Evolutionary conservation across 164 flowering plant genomes (phyloP), one percentile per base, ranked within the genome.

Genomic region (Berberis thunbergii): DNA sequence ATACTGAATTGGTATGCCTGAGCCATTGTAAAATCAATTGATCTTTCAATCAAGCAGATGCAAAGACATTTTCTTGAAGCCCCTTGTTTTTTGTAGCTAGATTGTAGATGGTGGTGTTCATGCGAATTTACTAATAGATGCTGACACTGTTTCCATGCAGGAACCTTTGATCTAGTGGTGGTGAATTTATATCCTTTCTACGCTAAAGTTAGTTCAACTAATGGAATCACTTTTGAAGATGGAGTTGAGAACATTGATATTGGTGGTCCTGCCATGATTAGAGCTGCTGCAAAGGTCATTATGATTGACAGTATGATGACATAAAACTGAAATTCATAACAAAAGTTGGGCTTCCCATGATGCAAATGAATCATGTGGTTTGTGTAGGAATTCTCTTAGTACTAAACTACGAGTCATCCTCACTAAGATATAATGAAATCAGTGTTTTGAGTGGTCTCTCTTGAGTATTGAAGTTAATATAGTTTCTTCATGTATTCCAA

Each of bases 201-300:
- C 68, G 84, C 78, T 40, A 89, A 86, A 80, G 99, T 95, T 66
- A 76, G 96, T 73, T 78, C 98, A 52, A 49, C 79, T 39, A 79
- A 75, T 42, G 85, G 76, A 59, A 81, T 91, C 49, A 63, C 79
- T 45, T 91, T 95, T 74, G 98, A 95, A 54, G 97, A 88, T 80
- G 97, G 96, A 57, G 79, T 91, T 72, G 98, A 95, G 75, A 95
- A 95, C 72, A 88, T 91, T 73, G 98, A 95, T 73, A 95, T 95
- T 76, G 99, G 99, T 75, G 99, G 99, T 49, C 99, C 97, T 70
- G 79, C 98, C 66, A 89, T 91, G 99, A 95, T 95, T 49, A 85
- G 99, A 87, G 99, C 98, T 68, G 98, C 99, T 65, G 99, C 98
- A 64, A 95, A 95, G 98, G 96, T 91, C 59, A 13, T 49, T 59